Evolutionary conservation across 306 rosid species (phyloP).

Genomic region (Calophaca sinica): DNA sequence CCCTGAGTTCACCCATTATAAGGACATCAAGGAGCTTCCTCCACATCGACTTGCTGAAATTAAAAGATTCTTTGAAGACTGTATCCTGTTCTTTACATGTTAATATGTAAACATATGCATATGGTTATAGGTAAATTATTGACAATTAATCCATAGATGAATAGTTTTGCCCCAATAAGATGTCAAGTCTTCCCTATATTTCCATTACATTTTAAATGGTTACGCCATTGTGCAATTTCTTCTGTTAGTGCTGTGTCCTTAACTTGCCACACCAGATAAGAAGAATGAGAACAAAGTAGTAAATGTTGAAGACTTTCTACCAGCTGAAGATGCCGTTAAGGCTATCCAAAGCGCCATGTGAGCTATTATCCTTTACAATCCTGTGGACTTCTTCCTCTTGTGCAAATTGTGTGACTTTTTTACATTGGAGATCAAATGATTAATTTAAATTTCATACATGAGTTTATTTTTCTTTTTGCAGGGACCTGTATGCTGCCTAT

Average conservation of each 20-base stretch:
- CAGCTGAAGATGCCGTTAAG: constrained; percentile 73
- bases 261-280: constrained; percentile 71
- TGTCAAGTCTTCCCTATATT: constrained; percentile 2
- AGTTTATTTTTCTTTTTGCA: constrained; percentile 44
- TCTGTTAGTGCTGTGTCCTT: constrained; percentile 48
- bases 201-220: constrained; percentile 16
- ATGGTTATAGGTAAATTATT: not conserved
- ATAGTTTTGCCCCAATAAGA: not conserved
- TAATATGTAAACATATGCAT: not conserved
- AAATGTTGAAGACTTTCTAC: constrained; percentile 95
- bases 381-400: not conserved
- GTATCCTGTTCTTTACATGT: constrained; percentile 67
- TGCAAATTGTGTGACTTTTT: constrained; percentile 23
- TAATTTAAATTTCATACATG: not conserved
- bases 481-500: constrained; percentile 91
- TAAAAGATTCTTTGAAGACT: constrained; percentile 95
- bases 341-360: constrained; percentile 89
- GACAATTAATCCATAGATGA: not conserved
- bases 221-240: constrained; percentile 52
- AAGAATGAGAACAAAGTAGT: constrained; percentile 96
- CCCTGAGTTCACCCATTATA: constrained; percentile 88
- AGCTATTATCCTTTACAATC: constrained; percentile 48
- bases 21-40: constrained; percentile 87
- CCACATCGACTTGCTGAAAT: constrained; percentile 98
- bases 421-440: constrained; percentile 6